Base-by-base conservation (phyloP, 768 basidiomycete genomes). In the Boletus bicolor region DNA sequence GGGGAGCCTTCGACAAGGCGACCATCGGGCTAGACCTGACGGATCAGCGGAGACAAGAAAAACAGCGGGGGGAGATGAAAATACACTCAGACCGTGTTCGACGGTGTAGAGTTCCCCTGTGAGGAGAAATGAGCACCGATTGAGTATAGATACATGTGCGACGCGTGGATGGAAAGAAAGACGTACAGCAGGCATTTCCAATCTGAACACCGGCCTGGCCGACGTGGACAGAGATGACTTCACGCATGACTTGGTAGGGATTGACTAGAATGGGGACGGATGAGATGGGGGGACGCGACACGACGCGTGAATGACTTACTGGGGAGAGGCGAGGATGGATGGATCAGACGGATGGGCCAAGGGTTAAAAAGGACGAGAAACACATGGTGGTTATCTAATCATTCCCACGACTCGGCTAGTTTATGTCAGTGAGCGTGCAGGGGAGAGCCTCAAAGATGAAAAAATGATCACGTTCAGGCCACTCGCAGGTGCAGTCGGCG, bases 171-270 rank as follows among this genome's bases (percentile, higher is more conserved):
- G 51, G 38, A 28, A 34, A 17, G 9, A n/a, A 30, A 28, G 48
- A 89, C 91, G 81, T 77, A 93, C 96, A 97, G 78, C 94, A 99
- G 71, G 97, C 96, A 75, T 98, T 98, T 70, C 96, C 95, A 68
- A 93, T 91, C 80, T 93, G 91, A 66, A 91, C 89, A 86, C 93
- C 94, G 70, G 96, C 97, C 80, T 99, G 97, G 70, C 96, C 96
- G 72, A 98, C 95, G 77, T 98, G 93, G 72, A 98, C 82, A 64
- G 93, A 96, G 80, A 97, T 96, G 76, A 98, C 94, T 88, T 92
- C 90, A 81, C 90, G 88, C 90, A 92, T 92, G 74, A 68, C 79
- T 65, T 63, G 52, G 53, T 51, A 38, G 19, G 41, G 30, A 34
- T 56, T 62, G 50, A 51, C 64, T 66, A 26, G 5, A 35, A 4